phyloP scores from a whole-genome alignment of 352 stramenopile species.

The Phytophthora multivora region DNA sequence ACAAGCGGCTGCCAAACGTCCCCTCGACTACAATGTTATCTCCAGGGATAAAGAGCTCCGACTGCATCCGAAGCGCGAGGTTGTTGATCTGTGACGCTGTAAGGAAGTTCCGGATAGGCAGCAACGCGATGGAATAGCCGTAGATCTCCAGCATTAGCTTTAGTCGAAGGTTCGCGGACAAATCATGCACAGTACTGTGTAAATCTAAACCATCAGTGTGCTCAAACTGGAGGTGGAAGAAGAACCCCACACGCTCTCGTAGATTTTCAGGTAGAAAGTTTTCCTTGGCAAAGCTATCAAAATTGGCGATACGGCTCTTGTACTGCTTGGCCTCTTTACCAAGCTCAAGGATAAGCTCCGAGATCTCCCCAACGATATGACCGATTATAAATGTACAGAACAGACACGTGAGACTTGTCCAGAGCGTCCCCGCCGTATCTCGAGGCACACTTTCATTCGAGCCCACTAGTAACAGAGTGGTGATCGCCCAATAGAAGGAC shows the following conservation, averaged over 20 bases:
- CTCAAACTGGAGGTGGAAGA: constrained; percentile 67
- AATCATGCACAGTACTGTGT: constrained; percentile 57
- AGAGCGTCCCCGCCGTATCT: constrained; percentile 49
- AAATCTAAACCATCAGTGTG: constrained; percentile 60
- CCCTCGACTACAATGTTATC: constrained; percentile 69
- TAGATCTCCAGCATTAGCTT: constrained; percentile 84
- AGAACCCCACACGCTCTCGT: constrained; percentile 61
- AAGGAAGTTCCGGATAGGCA: constrained; percentile 66
- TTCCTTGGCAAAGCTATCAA: constrained; percentile 77
- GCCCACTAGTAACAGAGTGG: constrained; percentile 63
- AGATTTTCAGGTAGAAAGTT: constrained; percentile 49
- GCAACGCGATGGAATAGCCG: constrained; percentile 41
- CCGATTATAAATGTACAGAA: constrained; percentile 78
- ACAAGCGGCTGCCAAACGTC: constrained; percentile 62
- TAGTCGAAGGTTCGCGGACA: constrained; percentile 70
- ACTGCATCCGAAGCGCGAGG: constrained; percentile 58
- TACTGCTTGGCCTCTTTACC: constrained; percentile 77
- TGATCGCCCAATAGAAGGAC: constrained; percentile 78
- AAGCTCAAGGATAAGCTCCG: constrained; percentile 78
- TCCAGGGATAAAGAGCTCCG: constrained; percentile 73
- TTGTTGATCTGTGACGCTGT: constrained; percentile 65
- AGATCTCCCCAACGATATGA: constrained; percentile 79
- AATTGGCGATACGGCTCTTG: constrained; percentile 69
- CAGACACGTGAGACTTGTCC: constrained; percentile 61
- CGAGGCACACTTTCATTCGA: constrained; percentile 65